Conservation (phyloP, 1,284 basidiomycete genomes). For the Volvariella volvacea region DNA sequence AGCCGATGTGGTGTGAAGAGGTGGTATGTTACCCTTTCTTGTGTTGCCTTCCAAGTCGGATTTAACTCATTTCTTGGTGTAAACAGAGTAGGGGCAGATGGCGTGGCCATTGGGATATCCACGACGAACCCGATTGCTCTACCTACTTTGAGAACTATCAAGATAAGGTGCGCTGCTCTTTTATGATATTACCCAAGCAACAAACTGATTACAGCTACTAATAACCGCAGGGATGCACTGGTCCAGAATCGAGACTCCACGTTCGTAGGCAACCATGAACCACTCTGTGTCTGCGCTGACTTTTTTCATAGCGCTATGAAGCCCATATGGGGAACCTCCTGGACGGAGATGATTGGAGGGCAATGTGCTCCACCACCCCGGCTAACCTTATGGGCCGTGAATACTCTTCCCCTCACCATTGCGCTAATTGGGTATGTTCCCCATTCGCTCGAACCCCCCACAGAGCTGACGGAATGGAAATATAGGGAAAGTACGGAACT, state of each 20-base stretch:
- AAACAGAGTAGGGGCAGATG: no score
- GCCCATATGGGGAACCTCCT: background rate
- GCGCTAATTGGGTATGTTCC: background rate
- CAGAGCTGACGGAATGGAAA: background rate
- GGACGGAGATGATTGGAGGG: conserved; percentile 4
- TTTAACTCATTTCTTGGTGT: no score
- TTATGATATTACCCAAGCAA: no score
- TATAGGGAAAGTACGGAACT: background rate
- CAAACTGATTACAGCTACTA: no score
- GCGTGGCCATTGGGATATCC: background rate
- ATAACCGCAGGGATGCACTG: background rate
- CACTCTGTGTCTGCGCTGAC: no score
- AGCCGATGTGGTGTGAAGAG: no score
- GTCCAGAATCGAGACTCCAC: background rate
- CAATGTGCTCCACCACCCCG: conserved; percentile 9
- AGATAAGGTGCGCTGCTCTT: background rate
- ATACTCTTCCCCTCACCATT: background rate
- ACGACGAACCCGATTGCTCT: background rate
- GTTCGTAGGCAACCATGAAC: background rate
- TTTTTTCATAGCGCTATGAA: background rate
- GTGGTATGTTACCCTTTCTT: no score
- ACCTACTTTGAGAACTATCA: background rate
- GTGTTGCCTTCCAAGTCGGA: no score
- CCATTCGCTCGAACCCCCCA: background rate
- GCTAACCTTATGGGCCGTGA: background rate